Evolutionary conservation across 23 red algal genomes (phyloP).

Genomic region (Gracilariopsis chorda): DNA sequence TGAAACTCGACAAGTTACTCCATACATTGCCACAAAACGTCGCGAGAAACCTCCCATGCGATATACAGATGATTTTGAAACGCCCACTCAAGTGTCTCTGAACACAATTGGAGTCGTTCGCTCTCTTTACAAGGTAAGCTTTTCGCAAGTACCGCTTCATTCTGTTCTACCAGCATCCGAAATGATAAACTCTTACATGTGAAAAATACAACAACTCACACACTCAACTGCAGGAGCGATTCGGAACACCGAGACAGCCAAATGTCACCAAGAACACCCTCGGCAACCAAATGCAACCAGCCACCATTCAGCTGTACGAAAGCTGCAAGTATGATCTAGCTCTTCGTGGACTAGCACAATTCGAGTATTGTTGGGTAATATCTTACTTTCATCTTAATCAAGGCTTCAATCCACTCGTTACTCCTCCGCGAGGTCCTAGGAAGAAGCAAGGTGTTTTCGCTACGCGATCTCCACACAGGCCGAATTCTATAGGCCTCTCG

Average conservation of each 20-base stretch:
- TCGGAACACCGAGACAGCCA: conserved; percentile 76
- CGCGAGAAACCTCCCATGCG: conserved; percentile 42
- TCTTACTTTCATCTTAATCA: conserved; percentile 78
- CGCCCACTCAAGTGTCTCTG: conserved; percentile 8
- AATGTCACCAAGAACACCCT: conserved; percentile 60
- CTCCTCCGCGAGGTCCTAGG: conserved; percentile 56
- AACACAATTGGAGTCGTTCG: conserved; percentile 44
- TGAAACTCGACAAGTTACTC: too few relatives aligned
- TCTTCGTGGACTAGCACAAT: conserved; percentile 62
- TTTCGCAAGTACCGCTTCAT: too few relatives aligned
- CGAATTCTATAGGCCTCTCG: conserved; percentile 67
- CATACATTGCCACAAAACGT: conserved; percentile 41
- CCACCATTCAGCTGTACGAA: conserved; percentile 34
- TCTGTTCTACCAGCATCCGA: too few relatives aligned
- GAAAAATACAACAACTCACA: too few relatives aligned
- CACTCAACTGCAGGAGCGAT: conserved; percentile 52
- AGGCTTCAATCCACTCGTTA: conserved; percentile 69
- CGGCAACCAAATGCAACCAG: conserved; percentile 61
- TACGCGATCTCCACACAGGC: conserved; percentile 73
- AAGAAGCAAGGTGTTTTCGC: conserved; percentile 73
- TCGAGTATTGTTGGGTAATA: conserved; percentile 70
- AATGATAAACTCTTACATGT: too few relatives aligned
- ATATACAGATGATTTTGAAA: conserved; percentile 50
- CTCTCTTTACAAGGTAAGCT: conserved; percentile 63
- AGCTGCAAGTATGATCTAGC: conserved; percentile 21